A percentile compares a stretch with the other conserved stretches of the same genome.
phyloP scores from a whole-genome alignment of 192 early-diverging fungal species.

The Lobosporangium transversale region DNA sequence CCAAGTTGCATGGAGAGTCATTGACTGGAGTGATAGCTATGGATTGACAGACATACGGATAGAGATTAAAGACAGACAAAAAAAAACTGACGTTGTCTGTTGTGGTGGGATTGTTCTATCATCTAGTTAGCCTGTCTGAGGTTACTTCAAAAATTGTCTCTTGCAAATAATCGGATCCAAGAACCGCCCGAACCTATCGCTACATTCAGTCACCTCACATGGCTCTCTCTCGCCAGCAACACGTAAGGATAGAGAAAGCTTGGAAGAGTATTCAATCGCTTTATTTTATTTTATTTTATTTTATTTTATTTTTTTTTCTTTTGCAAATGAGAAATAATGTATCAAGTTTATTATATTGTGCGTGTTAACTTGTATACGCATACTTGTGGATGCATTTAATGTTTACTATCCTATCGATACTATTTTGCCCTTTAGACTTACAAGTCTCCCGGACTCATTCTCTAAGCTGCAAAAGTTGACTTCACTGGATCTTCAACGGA shows the following conservation, averaged over 20 bases:
- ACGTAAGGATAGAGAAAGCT: constrained; percentile 25
- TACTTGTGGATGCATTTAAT: too few relatives aligned
- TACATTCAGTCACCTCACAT: constrained; percentile 51
- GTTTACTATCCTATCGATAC: too few relatives aligned
- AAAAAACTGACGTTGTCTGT: too few relatives aligned
- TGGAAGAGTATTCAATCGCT: too few relatives aligned
- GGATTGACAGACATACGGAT: not conserved
- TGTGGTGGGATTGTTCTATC: too few relatives aligned
- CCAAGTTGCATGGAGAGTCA: too few relatives aligned
- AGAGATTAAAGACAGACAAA: not conserved
- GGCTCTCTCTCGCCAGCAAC: constrained; percentile 57
- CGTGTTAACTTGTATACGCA: too few relatives aligned
- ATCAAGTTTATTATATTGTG: too few relatives aligned
- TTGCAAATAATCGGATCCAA: constrained; percentile 52
- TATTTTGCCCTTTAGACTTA: constrained; percentile 13
- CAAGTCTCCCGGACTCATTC: constrained; percentile 45
- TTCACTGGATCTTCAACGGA: constrained; percentile 54
- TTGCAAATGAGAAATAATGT: too few relatives aligned
- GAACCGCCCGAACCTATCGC: constrained; percentile 52
- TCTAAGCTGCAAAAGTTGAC: constrained; percentile 35
- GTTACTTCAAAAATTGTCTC: constrained; percentile 49
- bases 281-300: not conserved
- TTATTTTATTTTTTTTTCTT: not conserved
- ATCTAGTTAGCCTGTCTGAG: constrained; percentile 44
- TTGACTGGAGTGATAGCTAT: too few relatives aligned